Evolutionary conservation across 2,329 filamentous ascomycete genomes (phyloP).

Genomic region (Curvularia hawaiiensis): DNA sequence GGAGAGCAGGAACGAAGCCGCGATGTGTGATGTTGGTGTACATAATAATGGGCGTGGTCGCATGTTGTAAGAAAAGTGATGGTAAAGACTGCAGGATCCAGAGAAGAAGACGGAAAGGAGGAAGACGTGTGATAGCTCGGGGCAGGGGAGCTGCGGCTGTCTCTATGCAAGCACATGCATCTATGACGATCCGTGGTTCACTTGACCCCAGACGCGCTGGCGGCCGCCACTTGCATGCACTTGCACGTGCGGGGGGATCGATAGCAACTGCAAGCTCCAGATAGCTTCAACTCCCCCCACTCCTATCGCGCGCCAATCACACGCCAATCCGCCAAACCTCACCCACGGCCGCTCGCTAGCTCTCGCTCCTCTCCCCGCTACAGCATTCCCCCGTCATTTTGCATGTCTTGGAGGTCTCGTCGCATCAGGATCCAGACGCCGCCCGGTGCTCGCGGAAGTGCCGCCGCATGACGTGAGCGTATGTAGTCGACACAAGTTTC

Average conservation of each 20-base stretch:
- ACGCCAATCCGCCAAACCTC: constrained; percentile 3
- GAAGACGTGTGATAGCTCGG: background rate
- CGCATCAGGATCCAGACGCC: constrained; percentile 2
- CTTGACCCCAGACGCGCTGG: constrained; percentile 8
- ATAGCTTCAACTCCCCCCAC: background rate
- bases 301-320: background rate
- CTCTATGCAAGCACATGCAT: constrained; percentile 5
- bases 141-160: constrained; percentile 3
- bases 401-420: background rate
- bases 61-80: constrained; percentile 25
- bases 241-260: constrained; percentile 20
- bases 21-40: constrained; percentile 66
- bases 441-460: constrained; percentile 7
- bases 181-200: constrained; percentile 18
- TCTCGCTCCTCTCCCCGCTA: background rate
- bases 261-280: constrained; percentile 4
- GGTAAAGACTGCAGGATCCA: background rate
- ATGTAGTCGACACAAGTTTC: constrained; percentile 31
- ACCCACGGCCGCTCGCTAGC: background rate
- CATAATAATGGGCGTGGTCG: constrained; percentile 35
- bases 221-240: constrained; percentile 2
- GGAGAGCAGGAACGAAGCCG: constrained; percentile 67
- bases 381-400: background rate
- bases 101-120: background rate
- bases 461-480: constrained; percentile 39